Percentiles rank a stretch among this genome's conserved stretches.
Conservation (phyloP, 176 grass and related monocot genomes). For the Carex myosuroides region DNA sequence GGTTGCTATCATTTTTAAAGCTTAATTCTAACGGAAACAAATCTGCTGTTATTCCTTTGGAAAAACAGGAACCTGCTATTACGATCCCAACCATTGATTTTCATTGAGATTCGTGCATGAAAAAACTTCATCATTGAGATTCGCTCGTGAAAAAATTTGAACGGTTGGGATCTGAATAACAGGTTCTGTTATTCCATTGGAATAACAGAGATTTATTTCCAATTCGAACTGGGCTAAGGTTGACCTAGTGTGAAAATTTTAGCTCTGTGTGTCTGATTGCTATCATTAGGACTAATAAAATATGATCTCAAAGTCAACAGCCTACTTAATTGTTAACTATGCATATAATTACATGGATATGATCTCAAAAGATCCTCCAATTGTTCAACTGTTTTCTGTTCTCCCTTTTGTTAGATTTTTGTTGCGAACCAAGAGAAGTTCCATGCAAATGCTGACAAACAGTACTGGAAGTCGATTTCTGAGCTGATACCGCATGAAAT, state of each 20-base stretch:
- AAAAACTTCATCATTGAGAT: too few species aligned
- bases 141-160: too few species aligned
- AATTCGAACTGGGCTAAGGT: not conserved
- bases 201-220: too few species aligned
- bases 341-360: not conserved
- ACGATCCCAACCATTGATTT: too few species aligned
- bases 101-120: too few species aligned
- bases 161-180: too few species aligned
- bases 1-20: not conserved
- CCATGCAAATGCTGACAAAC: constrained; percentile 64
- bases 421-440: constrained; percentile 68
- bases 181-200: too few species aligned
- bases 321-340: not conserved
- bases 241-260: not conserved
- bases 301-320: not conserved
- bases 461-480: constrained; percentile 90
- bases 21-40: not conserved
- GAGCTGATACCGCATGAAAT: constrained; percentile 93
- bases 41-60: too few species aligned
- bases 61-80: too few species aligned
- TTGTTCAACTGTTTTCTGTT: not conserved
- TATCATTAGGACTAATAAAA: not conserved
- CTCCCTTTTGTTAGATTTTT: constrained; percentile 38
- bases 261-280: not conserved
- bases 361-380: not conserved